Base-by-base conservation (phyloP, 768 basidiomycete species). In the Serendipita sp. region DNA sequence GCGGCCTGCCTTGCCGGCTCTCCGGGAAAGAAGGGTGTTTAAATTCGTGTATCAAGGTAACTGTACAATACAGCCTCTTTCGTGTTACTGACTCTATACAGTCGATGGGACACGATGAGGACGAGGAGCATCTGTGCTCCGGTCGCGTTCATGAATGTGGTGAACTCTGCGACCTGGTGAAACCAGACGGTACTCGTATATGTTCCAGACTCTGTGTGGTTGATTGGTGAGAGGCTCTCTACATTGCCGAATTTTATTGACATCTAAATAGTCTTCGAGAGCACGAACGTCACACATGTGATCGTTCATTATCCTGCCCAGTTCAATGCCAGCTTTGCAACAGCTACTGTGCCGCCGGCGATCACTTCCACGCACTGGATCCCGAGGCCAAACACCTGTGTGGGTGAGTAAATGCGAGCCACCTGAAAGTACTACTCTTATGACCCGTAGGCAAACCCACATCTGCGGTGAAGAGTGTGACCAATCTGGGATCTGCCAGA, bases 61-160 rank as follows among this genome's bases (percentile, higher is more conserved):
- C 66, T 3, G 9, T 11, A n/a, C n/a, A n/a, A 13, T 31, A 58
- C 17, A 7, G 11, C 3, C 22, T 3, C 17, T 3, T 24, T 13
- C 38, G n/a, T 11, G 58, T 42, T 7, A 31, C 2, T 50, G 22
- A 3, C 50, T 31, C 11, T 22, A 24, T 85, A 81, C 71, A 77
- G 2, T 72, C 74, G 1, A 74, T 38, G 38, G 38, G 38, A 7
- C 38, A 74, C n/a, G 83, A 85, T 61, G 43, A 61, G 2, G 81
- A 76, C 5, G 75, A 74, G 0, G 77, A 76, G 11, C 83, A 84
- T 66, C 63, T 77, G 58, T 85, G 83, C 65, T 75, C 81, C 0
- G 80, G 81, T 2, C 69, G 71, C 20, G 66, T 75, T 0, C 84
- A 85, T 64, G 76, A 75, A 42, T 85, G 84, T 62, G 83, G 81